Base-by-base conservation (phyloP, 208 protist genomes). In the Acanthamoeba triangularis region DNA sequence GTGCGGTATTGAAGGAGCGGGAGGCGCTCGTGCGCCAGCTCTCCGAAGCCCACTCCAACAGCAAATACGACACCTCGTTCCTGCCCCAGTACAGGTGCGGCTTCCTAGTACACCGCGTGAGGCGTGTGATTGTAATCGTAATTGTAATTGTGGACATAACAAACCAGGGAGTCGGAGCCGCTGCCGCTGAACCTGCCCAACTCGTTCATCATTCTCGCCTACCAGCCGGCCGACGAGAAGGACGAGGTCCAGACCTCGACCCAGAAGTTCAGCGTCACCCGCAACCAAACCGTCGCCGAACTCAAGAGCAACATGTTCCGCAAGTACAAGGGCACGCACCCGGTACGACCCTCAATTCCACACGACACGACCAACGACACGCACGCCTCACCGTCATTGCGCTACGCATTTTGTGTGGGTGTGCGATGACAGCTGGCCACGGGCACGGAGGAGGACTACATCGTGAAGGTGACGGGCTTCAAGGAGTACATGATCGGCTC, bases 401-500 rank as follows among this genome's bases (percentile, higher is more conserved):
- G 11, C 72, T 80, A 20, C 37, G 20, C 10, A 13, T 80, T 28
- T 80, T n/a, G n/a, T n/a, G 13, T 35, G 2, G 2, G 1, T 56
- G 44, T 88, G 30, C 69, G 30, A 41, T 16, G 20, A 37, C 7
- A 88, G 80, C 80, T 59, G 16, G 37, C 41, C 16, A 56, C 80
- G 30, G 49, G 80, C n/a, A n/a, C 23, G 23, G 80, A 59, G 44
- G 80, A 88, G 1, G 85, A 92, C 85, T 92, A 72, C 56, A 44
- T 92, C 28, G 23, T 92, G 25, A 92, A 92, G 59, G 85, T 92
- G 52, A 72, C 54, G 1, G 85, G 85, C 8, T 49, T 47, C 3
- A 92, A 92, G 85, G 85, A 92, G 85, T 92, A 92, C 85, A 11
- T 92, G 20, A 49, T 72, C 59, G 85, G 85, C 20, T 30, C 13